Evolutionary conservation across 2,329 filamentous ascomycete species (phyloP).

Genomic region (Elsinoe australis): DNA sequence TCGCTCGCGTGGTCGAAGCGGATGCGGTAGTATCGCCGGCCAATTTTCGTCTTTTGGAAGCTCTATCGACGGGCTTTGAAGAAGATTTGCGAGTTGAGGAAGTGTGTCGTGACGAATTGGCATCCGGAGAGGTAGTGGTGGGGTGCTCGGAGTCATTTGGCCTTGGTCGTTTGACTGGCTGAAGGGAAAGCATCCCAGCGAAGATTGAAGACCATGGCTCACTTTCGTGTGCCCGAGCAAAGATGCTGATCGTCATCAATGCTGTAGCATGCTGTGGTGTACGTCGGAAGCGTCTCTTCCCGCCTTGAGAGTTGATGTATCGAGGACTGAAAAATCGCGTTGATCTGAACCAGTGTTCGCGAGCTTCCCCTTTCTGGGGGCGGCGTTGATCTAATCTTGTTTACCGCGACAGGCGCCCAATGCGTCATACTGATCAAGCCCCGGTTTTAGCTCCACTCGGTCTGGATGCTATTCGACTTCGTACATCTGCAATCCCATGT

Average conservation of each 20-base stretch:
- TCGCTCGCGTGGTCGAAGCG: conserved; percentile 11
- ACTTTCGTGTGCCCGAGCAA: conserved; percentile 18
- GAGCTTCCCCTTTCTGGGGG: conserved; percentile 13
- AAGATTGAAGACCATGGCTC: conserved; percentile 18
- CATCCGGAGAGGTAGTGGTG: conserved; percentile 6
- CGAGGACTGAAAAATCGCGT: conserved; percentile 1
- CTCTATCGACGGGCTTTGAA: neutral
- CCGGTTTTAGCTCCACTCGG: conserved; percentile 1
- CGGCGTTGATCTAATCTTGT: conserved; percentile 11
- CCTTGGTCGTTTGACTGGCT: conserved; percentile 13
- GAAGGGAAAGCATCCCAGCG: conserved; percentile 17
- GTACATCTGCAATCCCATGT: neutral
- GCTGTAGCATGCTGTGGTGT: conserved; percentile 4
- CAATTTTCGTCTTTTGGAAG: conserved; percentile 16
- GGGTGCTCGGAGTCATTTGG: conserved; percentile 12
- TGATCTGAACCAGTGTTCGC: conserved; percentile 5
- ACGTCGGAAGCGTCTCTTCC: neutral
- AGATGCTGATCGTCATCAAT: conserved; percentile 18
- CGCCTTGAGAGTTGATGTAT: conserved; percentile 1
- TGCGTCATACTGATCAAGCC: conserved; percentile 13
- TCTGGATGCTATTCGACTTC: no score
- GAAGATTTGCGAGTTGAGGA: neutral
- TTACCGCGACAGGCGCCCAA: conserved; percentile 11
- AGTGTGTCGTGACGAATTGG: neutral
- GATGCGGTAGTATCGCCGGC: neutral